These are phyloP conservation scores for Triticum timopheevii DNA, from an alignment of 176 grass and related monocot genomes.

Conservation along the genomic window DNA sequence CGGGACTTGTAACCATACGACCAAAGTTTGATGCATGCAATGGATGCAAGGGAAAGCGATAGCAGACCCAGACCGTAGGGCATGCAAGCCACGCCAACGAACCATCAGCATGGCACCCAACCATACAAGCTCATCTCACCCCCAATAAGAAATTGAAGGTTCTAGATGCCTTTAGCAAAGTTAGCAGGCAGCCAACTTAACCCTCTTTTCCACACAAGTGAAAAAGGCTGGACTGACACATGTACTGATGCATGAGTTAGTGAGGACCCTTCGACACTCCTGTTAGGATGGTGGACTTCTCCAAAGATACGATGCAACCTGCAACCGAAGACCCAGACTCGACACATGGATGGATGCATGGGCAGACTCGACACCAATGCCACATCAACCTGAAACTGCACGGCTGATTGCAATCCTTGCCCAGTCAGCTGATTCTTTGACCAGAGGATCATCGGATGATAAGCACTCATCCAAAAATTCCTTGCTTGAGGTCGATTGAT, in stretches of 20 bases:
- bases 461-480: slow-evolving; percentile 78
- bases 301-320: slow-evolving; percentile 57
- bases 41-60: slow-evolving; percentile 39
- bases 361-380: slow-evolving; percentile 41
- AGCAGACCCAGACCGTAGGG: slow-evolving; percentile 33
- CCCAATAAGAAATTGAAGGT: slow-evolving; percentile 46
- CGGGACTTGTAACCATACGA: slow-evolving; percentile 34
- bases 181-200: slow-evolving; percentile 51
- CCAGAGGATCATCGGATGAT: slow-evolving; percentile 64
- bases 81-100: slow-evolving; percentile 18
- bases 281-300: slow-evolving; percentile 40
- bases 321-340: slow-evolving; percentile 55
- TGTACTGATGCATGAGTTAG: slow-evolving; percentile 70
- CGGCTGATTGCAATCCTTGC: slow-evolving; percentile 69
- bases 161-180: slow-evolving; percentile 41
- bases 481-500: slow-evolving; percentile 60
- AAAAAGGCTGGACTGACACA: slow-evolving; percentile 37
- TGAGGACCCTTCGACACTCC: slow-evolving; percentile 52
- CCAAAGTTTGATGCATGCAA: slow-evolving; percentile 51
- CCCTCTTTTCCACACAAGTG: slow-evolving; percentile 30
- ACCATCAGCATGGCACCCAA: slow-evolving; percentile 37
- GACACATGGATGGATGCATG: slow-evolving; percentile 54
- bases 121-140: slow-evolving; percentile 38
- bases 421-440: slow-evolving; percentile 87
- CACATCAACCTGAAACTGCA: slow-evolving; percentile 70